phyloP scores from a whole-genome alignment of 768 basidiomycete genomes.

The Sarcodon sp. region DNA sequence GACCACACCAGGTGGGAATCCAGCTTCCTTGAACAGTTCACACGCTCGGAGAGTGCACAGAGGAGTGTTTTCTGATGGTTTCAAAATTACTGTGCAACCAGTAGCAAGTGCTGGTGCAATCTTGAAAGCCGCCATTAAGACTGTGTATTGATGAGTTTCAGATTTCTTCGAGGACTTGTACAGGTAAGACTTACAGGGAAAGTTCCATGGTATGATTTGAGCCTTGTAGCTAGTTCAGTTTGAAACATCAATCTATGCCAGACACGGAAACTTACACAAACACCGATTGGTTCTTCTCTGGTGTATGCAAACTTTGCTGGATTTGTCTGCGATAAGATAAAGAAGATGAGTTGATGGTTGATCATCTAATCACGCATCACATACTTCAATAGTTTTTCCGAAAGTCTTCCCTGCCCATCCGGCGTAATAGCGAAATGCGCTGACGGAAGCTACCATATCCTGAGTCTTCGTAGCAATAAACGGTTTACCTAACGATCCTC shows the following conservation, averaged over 20 bases:
- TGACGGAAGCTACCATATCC: slow-evolving; percentile 15
- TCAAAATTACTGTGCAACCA: slow-evolving; percentile 69
- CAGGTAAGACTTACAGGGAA: slow-evolving; percentile 26
- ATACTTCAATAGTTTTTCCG: slow-evolving; percentile 19
- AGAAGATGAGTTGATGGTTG: neutral
- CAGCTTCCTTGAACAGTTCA: slow-evolving; percentile 50
- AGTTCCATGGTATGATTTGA: slow-evolving; percentile 62
- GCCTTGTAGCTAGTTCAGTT: slow-evolving; percentile 13
- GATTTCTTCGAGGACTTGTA: too few relatives aligned
- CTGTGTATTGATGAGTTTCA: slow-evolving; percentile 7
- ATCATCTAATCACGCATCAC: neutral
- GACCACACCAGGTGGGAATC: slow-evolving; percentile 67
- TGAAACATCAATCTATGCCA: too few relatives aligned
- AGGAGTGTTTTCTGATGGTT: slow-evolving; percentile 74
- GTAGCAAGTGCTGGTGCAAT: slow-evolving; percentile 65
- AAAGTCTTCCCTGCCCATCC: slow-evolving; percentile 52
- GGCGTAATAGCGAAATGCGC: slow-evolving; percentile 30
- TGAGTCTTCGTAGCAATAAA: slow-evolving; percentile 10
- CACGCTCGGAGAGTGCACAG: slow-evolving; percentile 42
- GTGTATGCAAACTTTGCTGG: slow-evolving; percentile 48
- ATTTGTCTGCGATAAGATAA: slow-evolving; percentile 1
- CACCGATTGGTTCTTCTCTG: slow-evolving; percentile 52
- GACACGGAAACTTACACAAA: slow-evolving; percentile 5
- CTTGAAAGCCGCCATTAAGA: slow-evolving; percentile 64
- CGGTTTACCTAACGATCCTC: slow-evolving; percentile 24